phyloP scores from a whole-genome alignment of 2,329 filamentous ascomycete genomes.

The Colletotrichum viniferum region DNA sequence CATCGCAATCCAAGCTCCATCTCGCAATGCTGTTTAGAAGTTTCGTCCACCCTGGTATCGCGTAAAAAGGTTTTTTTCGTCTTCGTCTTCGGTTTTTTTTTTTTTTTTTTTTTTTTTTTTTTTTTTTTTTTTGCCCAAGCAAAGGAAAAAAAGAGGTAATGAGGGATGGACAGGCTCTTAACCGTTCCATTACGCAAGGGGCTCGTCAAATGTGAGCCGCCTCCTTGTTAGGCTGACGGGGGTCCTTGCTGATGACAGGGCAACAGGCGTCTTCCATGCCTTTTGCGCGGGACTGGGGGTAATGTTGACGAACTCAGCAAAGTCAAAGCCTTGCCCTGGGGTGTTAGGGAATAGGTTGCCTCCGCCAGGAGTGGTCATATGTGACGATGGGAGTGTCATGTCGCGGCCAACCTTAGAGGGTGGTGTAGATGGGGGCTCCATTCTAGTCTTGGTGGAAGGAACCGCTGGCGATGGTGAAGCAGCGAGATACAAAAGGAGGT shows the following conservation, averaged over 20 bases:
- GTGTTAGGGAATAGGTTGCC: slow-evolving; percentile 75
- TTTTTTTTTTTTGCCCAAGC: neutral
- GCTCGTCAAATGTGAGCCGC: slow-evolving; percentile 81
- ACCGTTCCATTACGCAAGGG: slow-evolving; percentile 50
- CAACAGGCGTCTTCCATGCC: slow-evolving; percentile 81
- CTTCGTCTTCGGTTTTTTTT: neutral
- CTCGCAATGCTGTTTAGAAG: neutral
- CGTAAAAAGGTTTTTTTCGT: neutral
- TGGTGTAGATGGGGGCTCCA: slow-evolving; percentile 78
- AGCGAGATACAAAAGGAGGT: slow-evolving; percentile 82
- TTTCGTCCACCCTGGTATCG: neutral
- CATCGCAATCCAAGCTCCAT: neutral
- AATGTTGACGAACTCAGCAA: slow-evolving; percentile 96
- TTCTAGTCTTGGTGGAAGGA: slow-evolving; percentile 52
- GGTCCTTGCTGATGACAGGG: slow-evolving; percentile 54
- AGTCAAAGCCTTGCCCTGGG: slow-evolving; percentile 85
- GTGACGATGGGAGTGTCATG: slow-evolving; percentile 76
- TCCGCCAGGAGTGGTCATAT: slow-evolving; percentile 86
- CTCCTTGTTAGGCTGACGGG: slow-evolving; percentile 73
- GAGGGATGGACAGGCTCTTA: neutral
- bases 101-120: neutral
- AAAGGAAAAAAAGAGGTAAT: neutral
- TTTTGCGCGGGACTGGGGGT: slow-evolving; percentile 94
- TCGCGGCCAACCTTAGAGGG: slow-evolving; percentile 67
- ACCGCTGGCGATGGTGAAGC: slow-evolving; percentile 89